Percentiles rank a stretch among this genome's conserved stretches.
phyloP scores from a whole-genome alignment of 2,329 filamentous ascomycete species.

The Domatiomyces catenatus region DNA sequence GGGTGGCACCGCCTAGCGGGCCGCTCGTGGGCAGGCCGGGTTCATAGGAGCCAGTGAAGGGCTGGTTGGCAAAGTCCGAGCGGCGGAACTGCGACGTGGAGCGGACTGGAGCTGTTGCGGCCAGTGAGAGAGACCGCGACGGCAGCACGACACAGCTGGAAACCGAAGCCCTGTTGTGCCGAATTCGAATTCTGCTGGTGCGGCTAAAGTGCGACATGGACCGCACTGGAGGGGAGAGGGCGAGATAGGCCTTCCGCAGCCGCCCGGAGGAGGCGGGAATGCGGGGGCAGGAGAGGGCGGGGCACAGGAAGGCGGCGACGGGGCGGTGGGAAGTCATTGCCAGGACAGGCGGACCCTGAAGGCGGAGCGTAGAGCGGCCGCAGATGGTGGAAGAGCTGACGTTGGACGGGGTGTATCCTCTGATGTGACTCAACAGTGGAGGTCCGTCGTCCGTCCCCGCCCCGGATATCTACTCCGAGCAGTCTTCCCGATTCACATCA shows the following conservation, averaged over 20 bases:
- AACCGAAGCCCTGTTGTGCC: constrained; percentile 1
- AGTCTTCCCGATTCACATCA: neutral
- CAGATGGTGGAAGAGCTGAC: too few relatives aligned
- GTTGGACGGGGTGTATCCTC: too few relatives aligned
- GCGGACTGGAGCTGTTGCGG: constrained; percentile 18
- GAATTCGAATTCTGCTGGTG: too few relatives aligned
- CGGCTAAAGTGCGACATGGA: too few relatives aligned
- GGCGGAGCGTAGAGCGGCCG: neutral
- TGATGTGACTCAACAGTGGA: neutral
- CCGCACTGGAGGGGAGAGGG: neutral
- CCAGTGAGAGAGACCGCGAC: constrained; percentile 18
- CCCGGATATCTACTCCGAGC: neutral
- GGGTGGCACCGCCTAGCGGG: constrained; percentile 44
- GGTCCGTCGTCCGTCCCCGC: too few relatives aligned
- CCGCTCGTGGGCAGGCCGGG: constrained; percentile 45
- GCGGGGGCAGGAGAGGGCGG: constrained; percentile 2
- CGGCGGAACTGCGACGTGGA: constrained; percentile 40
- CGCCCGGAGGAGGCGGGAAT: neutral
- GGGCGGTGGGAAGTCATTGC: neutral
- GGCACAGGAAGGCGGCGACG: constrained; percentile 5
- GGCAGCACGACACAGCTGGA: constrained; percentile 4
- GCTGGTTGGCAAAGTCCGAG: constrained; percentile 48
- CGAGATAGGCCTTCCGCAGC: constrained; percentile 4
- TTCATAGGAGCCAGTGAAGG: constrained; percentile 49
- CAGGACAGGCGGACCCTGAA: neutral